A percentile compares a stretch with the other conserved stretches of the same genome.
phyloP scores from a whole-genome alignment of 192 early-diverging fungal genomes.

The Mortierella antarctica region DNA sequence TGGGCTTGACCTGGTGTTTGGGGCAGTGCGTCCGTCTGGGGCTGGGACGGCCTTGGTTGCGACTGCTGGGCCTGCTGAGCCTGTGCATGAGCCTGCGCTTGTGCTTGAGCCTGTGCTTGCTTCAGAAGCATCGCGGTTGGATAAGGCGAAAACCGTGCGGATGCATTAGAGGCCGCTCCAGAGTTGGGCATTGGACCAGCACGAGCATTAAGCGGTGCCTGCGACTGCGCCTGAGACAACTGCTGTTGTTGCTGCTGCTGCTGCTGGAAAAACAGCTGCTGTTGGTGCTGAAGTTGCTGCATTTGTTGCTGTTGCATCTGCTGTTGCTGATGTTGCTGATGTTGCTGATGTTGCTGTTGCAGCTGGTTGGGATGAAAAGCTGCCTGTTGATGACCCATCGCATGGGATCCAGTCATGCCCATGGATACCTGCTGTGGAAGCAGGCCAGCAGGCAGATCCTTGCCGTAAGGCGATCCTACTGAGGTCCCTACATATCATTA shows the following conservation, averaged over 20 bases:
- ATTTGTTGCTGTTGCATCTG: constrained; percentile 18
- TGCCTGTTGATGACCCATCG: constrained; percentile 34
- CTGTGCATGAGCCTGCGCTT: constrained; percentile 18
- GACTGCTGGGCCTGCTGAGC: constrained; percentile 1
- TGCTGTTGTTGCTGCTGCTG: constrained; percentile 31
- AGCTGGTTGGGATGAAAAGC: constrained; percentile 15
- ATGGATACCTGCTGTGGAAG: constrained; percentile 18
- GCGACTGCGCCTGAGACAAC: constrained; percentile 14
- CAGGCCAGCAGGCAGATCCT: neutral
- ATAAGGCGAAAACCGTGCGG: constrained; percentile 34
- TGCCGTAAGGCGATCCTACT: constrained; percentile 1
- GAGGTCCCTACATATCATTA: neutral
- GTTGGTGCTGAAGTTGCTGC: constrained; percentile 10
- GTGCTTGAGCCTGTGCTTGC: constrained; percentile 31
- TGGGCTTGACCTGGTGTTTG: constrained; percentile 19
- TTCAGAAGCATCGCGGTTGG: constrained; percentile 46
- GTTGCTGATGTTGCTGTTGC: constrained; percentile 29
- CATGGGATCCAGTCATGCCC: constrained; percentile 28
- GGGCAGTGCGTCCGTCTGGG: constrained; percentile 12
- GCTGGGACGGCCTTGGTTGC: neutral
- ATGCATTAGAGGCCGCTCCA: constrained; percentile 18
- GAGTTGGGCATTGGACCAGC: constrained; percentile 18
- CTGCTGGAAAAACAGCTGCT: constrained; percentile 12
- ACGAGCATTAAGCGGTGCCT: constrained; percentile 15
- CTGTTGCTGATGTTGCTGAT: constrained; percentile 25